Evolutionary conservation across 2,329 filamentous ascomycete species (phyloP).

Genomic region (Tricladium varicosporioides): DNA sequence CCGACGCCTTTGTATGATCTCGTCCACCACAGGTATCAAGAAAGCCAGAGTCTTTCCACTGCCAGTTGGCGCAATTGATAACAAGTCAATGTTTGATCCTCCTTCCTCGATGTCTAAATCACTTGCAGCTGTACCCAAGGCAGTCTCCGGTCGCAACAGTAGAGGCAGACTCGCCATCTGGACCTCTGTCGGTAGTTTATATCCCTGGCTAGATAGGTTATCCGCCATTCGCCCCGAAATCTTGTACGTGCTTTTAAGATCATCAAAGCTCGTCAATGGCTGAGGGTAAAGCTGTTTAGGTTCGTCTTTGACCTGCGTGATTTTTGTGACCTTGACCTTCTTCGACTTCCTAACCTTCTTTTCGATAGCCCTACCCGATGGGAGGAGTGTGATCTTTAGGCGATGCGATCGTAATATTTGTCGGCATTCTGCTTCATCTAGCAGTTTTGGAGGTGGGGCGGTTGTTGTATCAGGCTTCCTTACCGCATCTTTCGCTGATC

Average conservation of each 20-base stretch:
- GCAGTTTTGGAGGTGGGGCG: constrained; percentile 27
- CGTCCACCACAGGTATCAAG: constrained; percentile 80
- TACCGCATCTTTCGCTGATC: constrained; percentile 15
- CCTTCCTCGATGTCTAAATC: constrained; percentile 32
- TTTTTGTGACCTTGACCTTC: constrained; percentile 46
- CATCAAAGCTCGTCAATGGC: constrained; percentile 73
- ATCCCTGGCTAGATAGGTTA: constrained; percentile 83
- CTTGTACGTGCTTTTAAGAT: constrained; percentile 69
- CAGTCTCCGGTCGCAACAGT: constrained; percentile 58
- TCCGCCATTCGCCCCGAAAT: constrained; percentile 71
- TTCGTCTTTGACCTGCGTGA: constrained; percentile 44
- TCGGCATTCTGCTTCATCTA: constrained; percentile 71
- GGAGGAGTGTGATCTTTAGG: constrained; percentile 79
- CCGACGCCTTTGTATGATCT: constrained; percentile 58
- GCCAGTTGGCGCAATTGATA: constrained; percentile 90
- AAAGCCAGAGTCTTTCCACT: constrained; percentile 97
- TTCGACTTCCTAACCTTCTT: constrained; percentile 47
- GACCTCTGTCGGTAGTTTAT: constrained; percentile 86
- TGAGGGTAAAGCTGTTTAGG: constrained; percentile 69
- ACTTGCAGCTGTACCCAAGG: constrained; percentile 41
- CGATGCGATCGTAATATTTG: constrained; percentile 76
- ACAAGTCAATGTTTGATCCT: constrained; percentile 59
- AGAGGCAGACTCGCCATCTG: constrained; percentile 85
- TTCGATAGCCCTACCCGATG: constrained; percentile 41
- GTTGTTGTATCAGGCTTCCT: constrained; percentile 2